Evolutionary conservation across 2,329 filamentous ascomycete species (phyloP).

Genomic region (Pyrenochaeta sp.): DNA sequence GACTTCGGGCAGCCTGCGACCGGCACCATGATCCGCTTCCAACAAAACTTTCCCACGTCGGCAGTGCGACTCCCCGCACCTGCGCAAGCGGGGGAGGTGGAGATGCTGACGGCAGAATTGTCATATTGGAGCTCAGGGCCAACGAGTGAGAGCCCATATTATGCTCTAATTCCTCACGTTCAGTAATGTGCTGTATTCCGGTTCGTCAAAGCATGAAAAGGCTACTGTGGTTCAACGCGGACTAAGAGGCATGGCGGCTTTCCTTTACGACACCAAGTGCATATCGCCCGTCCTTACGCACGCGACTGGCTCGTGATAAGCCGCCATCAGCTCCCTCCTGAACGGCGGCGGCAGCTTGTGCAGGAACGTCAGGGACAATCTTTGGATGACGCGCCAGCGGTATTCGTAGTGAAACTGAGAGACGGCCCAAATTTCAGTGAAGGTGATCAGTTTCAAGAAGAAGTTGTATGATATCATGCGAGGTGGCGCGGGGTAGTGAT

Average conservation of each 20-base stretch:
- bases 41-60: neutral
- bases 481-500: constrained; percentile 7
- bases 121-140: neutral
- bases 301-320: constrained; percentile 5
- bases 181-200: constrained; percentile 1
- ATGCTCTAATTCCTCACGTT: neutral
- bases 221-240: neutral
- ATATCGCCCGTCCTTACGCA: neutral
- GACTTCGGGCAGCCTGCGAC: neutral
- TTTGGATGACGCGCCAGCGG: neutral
- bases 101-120: neutral
- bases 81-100: neutral
- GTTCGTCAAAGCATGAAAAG: neutral
- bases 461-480: constrained; percentile 14
- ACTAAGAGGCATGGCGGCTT: neutral
- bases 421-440: neutral
- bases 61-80: neutral
- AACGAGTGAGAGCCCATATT: neutral
- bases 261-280: neutral
- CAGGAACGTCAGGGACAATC: constrained; percentile 32
- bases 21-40: neutral
- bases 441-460: neutral
- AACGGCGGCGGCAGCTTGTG: constrained; percentile 32
- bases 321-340: constrained; percentile 17
- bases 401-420: neutral